Base-by-base conservation (phyloP, 768 basidiomycete genomes). In the Lactarius tabidus region DNA sequence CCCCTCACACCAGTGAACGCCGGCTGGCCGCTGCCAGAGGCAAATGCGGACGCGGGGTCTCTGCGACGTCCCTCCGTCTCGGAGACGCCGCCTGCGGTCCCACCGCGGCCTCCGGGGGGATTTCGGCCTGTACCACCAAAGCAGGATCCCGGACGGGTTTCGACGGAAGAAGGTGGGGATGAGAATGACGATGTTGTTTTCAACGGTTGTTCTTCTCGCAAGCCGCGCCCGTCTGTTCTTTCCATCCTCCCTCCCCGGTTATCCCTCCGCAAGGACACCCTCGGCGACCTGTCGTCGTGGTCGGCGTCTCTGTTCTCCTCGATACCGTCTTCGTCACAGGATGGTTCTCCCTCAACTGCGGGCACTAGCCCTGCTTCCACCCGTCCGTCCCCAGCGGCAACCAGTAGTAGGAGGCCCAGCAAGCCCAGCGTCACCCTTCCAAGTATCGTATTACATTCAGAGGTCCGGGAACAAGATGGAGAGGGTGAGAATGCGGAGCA, bases 281-380 rank as follows among this genome's bases (percentile, higher is more conserved):
- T 70, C 17, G 69, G 68, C 2, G 69, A 70, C 36, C 33, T 70
- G 29, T 70, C 69, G 5, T 65, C 57, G 12, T 70, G 69, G 69
- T 69, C 69, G 17, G 67, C 60, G 17, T 68, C 69, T 4, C 55
- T 69, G 8, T 69, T 69, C 45, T 69, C 69, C 1, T 68, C 69
- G 23, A 58, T 69, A 7, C 69, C 69, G 6, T 64, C 68, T 48
- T 51, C 51, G 10, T 35, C 57, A n/a, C n/a, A n/a, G 33, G 43
- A 58, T 7, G 58, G 64, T 51, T 59, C 57, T 43, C 6, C 28
- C 18, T 58, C 55, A 36, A 38, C 59, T 38, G 12, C 60, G 9
- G n/a, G 14, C 28, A 31, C 53, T 36, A 57, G 36, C 38, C 4
- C 43, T 8, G 15, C 12, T 10, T 5, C 56, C 20, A 3, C 31